phyloP scores from a whole-genome alignment of 1,139 yeast species.

The Scheffersomyces illinoinensis region DNA sequence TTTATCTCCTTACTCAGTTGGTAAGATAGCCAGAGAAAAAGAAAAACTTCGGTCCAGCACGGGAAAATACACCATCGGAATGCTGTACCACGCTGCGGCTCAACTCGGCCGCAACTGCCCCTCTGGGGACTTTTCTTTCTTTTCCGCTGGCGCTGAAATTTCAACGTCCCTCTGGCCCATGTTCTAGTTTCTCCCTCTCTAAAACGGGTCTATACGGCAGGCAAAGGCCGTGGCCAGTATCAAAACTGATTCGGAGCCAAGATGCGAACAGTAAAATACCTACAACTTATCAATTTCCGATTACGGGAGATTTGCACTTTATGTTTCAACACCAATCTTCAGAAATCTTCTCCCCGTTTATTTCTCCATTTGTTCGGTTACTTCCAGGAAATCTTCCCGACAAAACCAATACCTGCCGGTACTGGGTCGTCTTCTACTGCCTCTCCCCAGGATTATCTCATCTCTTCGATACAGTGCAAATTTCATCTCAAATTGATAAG shows the following conservation, averaged over 20 bases:
- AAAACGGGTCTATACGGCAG: background rate
- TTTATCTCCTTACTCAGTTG: background rate
- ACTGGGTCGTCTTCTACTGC: background rate
- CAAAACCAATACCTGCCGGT: background rate
- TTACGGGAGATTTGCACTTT: too few relatives aligned
- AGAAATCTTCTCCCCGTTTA: background rate
- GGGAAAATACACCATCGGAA: background rate
- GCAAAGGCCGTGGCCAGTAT: background rate
- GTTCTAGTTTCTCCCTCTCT: background rate
- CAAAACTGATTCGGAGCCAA: background rate
- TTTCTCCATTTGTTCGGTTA: background rate
- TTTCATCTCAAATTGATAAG: background rate
- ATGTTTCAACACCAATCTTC: too few relatives aligned
- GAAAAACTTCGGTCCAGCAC: background rate
- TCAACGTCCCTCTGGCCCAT: background rate
- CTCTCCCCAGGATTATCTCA: background rate
- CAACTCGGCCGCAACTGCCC: background rate
- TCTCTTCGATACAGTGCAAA: background rate
- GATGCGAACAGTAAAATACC: too few relatives aligned
- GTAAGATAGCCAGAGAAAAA: background rate
- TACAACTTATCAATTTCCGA: too few relatives aligned
- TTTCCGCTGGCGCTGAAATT: background rate
- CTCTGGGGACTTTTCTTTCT: background rate
- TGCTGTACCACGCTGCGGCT: background rate
- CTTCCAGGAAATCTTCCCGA: background rate